A percentile compares a stretch with the other conserved stretches of the same genome.
Evolutionary conservation across 306 rosid genomes (phyloP).

Genomic region (Casuarina cunninghamiana): DNA sequence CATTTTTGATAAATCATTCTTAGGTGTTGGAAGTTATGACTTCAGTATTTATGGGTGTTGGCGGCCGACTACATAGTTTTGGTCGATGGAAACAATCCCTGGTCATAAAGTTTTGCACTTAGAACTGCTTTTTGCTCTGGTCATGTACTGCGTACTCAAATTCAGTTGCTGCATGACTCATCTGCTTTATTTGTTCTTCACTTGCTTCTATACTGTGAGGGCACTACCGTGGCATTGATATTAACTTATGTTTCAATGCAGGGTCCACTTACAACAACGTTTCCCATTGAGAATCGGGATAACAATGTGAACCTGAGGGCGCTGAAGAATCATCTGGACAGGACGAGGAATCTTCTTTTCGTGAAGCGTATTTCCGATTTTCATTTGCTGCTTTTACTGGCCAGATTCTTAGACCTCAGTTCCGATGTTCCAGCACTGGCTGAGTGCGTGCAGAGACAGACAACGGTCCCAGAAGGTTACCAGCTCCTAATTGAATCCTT

Average conservation of each 20-base stretch:
- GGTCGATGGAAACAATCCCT: neutral
- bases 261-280: constrained; percentile 83
- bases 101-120: neutral
- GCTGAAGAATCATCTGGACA: constrained; percentile 79
- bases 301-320: constrained; percentile 52
- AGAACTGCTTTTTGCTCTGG: neutral
- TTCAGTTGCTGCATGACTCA: neutral
- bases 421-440: constrained; percentile 90
- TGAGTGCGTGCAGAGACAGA: constrained; percentile 73
- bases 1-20: neutral
- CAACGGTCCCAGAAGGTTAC: constrained; percentile 84
- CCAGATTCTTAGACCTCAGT: constrained; percentile 58
- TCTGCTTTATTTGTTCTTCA: neutral
- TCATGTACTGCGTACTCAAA: neutral
- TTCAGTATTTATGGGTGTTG: neutral
- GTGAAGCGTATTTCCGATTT: constrained; percentile 90
- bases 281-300: constrained; percentile 81
- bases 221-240: neutral
- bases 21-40: neutral
- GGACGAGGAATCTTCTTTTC: constrained; percentile 64
- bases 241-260: constrained; percentile 34
- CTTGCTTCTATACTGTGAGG: constrained; percentile 7
- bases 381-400: constrained; percentile 76
- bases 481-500: constrained; percentile 85
- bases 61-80: neutral